phyloP scores from a whole-genome alignment of 306 rosid genomes.

The Inga laurina region DNA sequence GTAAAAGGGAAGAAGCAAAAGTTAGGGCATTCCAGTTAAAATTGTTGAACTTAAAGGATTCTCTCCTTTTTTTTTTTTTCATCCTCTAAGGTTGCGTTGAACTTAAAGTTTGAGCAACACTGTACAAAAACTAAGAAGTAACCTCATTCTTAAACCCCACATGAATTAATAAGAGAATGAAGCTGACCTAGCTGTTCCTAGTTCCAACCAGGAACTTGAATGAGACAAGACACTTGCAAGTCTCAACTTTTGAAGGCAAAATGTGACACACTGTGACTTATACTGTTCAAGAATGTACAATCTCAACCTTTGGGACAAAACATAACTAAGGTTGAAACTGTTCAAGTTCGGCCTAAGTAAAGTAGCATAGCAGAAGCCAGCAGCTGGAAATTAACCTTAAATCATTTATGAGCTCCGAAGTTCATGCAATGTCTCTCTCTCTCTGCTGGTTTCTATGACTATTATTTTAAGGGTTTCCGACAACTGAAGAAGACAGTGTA shows the following conservation, averaged over 20 bases:
- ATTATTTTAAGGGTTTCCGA: neutral
- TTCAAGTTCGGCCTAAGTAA: slow-evolving; percentile 2
- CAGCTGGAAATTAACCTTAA: slow-evolving; percentile 10
- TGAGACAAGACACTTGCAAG: neutral
- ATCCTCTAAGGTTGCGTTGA: no score
- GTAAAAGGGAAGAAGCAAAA: no score
- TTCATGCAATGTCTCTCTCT: neutral
- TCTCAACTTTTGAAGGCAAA: neutral
- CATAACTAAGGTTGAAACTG: slow-evolving; percentile 6
- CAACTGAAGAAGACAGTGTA: slow-evolving; percentile 1
- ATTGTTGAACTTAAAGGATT: neutral
- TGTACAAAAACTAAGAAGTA: no score
- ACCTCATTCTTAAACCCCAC: no score
- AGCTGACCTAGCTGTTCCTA: neutral
- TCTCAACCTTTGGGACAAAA: neutral
- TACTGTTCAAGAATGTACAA: slow-evolving; percentile 7
- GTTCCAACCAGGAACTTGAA: neutral
- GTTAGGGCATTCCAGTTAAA: no score
- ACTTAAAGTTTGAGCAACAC: no score
- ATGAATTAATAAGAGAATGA: neutral
- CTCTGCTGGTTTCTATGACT: neutral
- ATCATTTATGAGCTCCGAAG: slow-evolving; percentile 13
- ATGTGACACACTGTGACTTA: neutral
- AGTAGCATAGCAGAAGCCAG: neutral
- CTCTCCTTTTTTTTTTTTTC: no score